Percentiles rank a stretch among this genome's conserved stretches.
phyloP scores from a whole-genome alignment of 139 green algal species.

The Chlorella sp. region DNA sequence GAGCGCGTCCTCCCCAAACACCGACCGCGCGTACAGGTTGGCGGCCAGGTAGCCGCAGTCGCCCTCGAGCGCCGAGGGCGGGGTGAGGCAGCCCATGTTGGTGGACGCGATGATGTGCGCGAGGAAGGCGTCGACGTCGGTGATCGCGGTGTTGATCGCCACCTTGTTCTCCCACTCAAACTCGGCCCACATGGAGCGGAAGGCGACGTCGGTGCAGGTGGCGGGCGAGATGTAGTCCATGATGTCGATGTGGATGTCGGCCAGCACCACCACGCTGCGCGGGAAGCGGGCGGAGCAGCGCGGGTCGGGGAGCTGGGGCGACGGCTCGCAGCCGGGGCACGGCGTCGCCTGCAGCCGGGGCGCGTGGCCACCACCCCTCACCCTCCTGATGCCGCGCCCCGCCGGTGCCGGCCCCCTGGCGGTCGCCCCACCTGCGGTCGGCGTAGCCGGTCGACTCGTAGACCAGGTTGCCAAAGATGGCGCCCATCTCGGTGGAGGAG shows the following conservation, averaged over 20 bases:
- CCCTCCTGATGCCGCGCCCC: too few species aligned
- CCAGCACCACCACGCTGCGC: constrained; percentile 92
- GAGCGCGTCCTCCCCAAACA: constrained; percentile 98
- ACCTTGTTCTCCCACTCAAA: constrained; percentile 99
- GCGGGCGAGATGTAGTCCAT: constrained; percentile 99
- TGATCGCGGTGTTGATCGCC: constrained; percentile 94
- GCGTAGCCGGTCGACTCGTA: constrained; percentile 85
- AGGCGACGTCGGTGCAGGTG: constrained; percentile 82
- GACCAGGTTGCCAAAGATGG: constrained; percentile 99
- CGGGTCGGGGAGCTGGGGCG: constrained; percentile 28
- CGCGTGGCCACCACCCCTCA: not conserved
- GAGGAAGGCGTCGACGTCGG: constrained; percentile 85
- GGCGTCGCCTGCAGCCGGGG: not conserved
- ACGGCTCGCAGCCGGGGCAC: not conserved
- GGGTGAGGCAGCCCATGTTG: constrained; percentile 98
- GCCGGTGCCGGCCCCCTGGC: too few species aligned
- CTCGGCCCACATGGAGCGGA: constrained; percentile 98
- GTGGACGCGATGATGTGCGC: constrained; percentile 94
- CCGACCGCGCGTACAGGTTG: constrained; percentile 93
- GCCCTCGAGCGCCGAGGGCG: constrained; percentile 82
- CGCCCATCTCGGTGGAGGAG: constrained; percentile 96
- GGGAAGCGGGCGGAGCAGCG: not conserved
- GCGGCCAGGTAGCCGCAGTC: constrained; percentile 94
- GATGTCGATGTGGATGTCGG: constrained; percentile 99
- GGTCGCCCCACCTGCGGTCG: constrained; percentile 50